Base-by-base conservation (phyloP, 805 yeast genomes). In the Kregervanrija delftensis region DNA sequence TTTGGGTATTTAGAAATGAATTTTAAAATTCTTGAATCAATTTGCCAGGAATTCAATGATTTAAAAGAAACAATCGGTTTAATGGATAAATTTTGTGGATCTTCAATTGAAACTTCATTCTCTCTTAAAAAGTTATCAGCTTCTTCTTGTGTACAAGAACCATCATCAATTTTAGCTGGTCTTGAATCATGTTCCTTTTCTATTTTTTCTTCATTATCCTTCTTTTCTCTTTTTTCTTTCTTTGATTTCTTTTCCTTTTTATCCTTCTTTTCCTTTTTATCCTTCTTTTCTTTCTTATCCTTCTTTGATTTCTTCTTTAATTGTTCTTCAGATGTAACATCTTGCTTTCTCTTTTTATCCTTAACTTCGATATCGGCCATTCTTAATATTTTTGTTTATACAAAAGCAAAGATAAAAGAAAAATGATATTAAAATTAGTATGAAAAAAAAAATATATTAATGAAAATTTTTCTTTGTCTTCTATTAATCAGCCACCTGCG, bases 41-140 rank as follows among this genome's bases (percentile, higher is more conserved):
- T 68, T 8, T 48, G 40, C 36, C 68, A 65, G 1, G 71, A 55
- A 11, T 48, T 51, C 17, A 91, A 71, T 33, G 82, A 78, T 32
- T 71, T 68, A 57, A 93, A 90, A 8, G 81, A 64, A 43, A 91
- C 64, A 17, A 83, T 66, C 9, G 98, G 98, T 49, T 81, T 74
- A 42, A 84, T 60, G 14, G 71, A 61, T n/a, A 66, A 55, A 33
- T 69, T 61, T 9, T 50, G 38, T 31, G 85, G 80, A 59, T 86
- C 95, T 51, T 86, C 95, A 41, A 90, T 76, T 12, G 83, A 73
- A 41, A 89, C 90, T 53, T 85, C 91, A 63, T 90, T 86, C 28
- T 74, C 79, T 43, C 71, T 63, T 51, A 81, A 71, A 60, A 85
- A 93, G 8, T 68, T 64, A 40, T 78, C 81, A 45, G 85, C 67